Percentiles rank a stretch among this genome's conserved stretches.
Evolutionary conservation across 306 rosid genomes (phyloP).

Genomic region (Inga laurina): DNA sequence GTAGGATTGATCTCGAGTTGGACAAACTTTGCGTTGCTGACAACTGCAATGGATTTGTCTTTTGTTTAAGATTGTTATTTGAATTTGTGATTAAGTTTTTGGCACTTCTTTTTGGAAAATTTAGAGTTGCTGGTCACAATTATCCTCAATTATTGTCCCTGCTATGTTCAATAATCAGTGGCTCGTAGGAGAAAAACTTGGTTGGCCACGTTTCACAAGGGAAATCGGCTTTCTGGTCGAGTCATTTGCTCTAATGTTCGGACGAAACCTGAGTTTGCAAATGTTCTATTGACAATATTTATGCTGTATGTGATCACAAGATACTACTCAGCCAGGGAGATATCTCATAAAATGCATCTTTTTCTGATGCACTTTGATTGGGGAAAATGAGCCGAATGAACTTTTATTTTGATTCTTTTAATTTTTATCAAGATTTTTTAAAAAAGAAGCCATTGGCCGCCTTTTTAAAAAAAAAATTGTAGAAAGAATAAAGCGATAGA

Average conservation of each 20-base stretch:
- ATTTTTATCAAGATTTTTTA: no score
- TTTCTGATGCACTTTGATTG: no score
- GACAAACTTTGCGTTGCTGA: neutral
- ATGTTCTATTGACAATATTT: neutral
- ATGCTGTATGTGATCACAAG: no score
- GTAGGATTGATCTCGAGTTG: neutral
- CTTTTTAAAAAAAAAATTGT: no score
- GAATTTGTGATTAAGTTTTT: neutral
- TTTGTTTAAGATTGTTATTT: neutral
- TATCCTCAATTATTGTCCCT: neutral
- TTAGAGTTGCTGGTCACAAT: neutral
- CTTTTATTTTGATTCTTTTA: no score
- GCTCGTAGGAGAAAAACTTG: neutral
- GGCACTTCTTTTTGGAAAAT: neutral
- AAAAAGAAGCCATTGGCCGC: no score
- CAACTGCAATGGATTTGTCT: no score
- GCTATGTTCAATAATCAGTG: neutral
- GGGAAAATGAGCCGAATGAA: no score
- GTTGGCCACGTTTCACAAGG: neutral
- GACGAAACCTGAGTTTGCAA: neutral
- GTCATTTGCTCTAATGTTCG: neutral
- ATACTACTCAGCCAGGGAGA: no score
- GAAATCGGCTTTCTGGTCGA: neutral
- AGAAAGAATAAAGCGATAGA: no score
- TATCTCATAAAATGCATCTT: no score